Conservation (phyloP, 345 rosid genomes). For the Sonneratia alba region DNA sequence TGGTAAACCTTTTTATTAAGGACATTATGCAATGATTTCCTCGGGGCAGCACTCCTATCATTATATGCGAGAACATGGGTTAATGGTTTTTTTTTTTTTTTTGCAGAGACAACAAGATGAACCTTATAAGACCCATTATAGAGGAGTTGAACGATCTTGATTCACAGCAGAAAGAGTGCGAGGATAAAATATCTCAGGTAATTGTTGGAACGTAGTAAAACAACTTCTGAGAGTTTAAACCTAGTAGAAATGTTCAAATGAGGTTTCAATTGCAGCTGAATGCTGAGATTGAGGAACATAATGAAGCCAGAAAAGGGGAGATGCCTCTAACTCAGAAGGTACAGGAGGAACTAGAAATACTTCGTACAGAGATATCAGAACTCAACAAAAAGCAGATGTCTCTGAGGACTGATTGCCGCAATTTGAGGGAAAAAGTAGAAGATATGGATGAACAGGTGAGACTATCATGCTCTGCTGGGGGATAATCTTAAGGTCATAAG, state of each 20-base stretch:
- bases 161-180: conserved; percentile 56
- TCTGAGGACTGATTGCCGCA: conserved; percentile 40
- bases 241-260: background rate
- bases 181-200: conserved; percentile 64
- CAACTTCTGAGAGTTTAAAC: conserved; percentile 8
- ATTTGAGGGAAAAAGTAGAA: conserved; percentile 50
- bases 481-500: background rate
- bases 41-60: background rate
- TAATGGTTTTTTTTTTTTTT: conserved; percentile 7
- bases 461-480: background rate
- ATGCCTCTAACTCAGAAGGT: conserved; percentile 63
- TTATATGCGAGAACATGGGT: background rate
- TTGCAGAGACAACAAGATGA: conserved; percentile 61
- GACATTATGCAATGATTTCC: background rate
- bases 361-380: conserved; percentile 45
- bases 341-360: conserved; percentile 49
- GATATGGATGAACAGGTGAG: conserved; percentile 61
- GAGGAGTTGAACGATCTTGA: conserved; percentile 65
- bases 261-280: conserved; percentile 44
- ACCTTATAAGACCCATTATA: conserved; percentile 30
- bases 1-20: background rate
- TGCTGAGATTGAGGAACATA: conserved; percentile 55
- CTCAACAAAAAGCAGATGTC: conserved; percentile 75
- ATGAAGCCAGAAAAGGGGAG: conserved; percentile 60
- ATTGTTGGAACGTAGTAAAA: background rate